These are phyloP conservation scores for Colletotrichum spaethianum DNA, from an alignment of 2,329 filamentous ascomycete species.

Conservation along the genomic window DNA sequence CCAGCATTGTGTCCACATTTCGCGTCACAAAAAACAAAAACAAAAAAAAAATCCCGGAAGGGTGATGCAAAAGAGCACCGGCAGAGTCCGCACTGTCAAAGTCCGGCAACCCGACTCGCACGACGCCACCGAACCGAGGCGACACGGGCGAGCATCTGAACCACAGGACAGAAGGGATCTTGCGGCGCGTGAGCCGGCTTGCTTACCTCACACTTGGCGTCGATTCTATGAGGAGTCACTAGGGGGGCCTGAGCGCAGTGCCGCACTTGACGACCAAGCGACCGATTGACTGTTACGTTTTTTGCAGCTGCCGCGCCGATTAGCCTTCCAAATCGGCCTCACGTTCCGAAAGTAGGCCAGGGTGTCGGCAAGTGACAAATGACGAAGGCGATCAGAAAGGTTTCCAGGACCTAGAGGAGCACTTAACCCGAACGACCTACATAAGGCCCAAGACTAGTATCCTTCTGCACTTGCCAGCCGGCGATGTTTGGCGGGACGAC, in stretches of 20 bases:
- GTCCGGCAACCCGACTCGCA: constrained; percentile 2
- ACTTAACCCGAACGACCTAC: constrained; percentile 21
- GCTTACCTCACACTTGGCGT: constrained; percentile 17
- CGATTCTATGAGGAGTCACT: not conserved
- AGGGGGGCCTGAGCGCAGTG: constrained; percentile 21
- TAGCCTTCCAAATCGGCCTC: constrained; percentile 35
- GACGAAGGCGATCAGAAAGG: constrained; percentile 11
- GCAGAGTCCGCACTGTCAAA: not conserved
- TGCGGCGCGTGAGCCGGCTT: constrained; percentile 24
- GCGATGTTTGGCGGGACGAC: constrained; percentile 20
- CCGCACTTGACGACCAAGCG: not conserved
- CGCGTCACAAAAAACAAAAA: too few relatives aligned
- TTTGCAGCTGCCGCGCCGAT: constrained; percentile 18
- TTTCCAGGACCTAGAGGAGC: constrained; percentile 16
- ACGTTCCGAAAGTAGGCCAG: constrained; percentile 24
- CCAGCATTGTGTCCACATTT: constrained; percentile 20
- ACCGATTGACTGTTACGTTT: constrained; percentile 7
- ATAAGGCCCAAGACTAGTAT: constrained; percentile 15
- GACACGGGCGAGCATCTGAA: constrained; percentile 13
- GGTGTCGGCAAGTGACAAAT: constrained; percentile 12
- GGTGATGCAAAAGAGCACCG: not conserved
- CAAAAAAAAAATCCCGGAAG: not conserved
- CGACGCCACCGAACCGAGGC: constrained; percentile 23
- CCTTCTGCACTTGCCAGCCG: not conserved
- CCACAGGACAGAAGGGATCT: constrained; percentile 14